A percentile compares a stretch with the other conserved stretches of the same genome.
Conservation (phyloP, 2,329 filamentous ascomycete genomes). For the Trichoderma oligosporum region DNA sequence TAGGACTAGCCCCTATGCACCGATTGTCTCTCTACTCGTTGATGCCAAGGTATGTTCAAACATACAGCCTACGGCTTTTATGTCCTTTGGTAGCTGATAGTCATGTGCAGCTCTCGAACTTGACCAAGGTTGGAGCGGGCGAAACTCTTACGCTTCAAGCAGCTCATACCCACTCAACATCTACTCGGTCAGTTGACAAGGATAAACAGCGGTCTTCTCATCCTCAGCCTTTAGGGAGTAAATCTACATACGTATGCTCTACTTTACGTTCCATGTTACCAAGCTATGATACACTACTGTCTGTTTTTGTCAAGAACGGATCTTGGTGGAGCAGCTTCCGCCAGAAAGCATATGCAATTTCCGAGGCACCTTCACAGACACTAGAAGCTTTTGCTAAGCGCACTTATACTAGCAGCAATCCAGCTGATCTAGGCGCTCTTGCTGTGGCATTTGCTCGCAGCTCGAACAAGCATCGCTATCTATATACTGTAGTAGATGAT, state of each 20-base stretch:
- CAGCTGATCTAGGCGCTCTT: slow-evolving; percentile 39
- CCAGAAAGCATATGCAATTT: slow-evolving; percentile 39
- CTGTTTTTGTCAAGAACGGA: slow-evolving; percentile 28
- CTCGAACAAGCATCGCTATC: slow-evolving; percentile 27
- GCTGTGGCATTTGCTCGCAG: slow-evolving; percentile 36
- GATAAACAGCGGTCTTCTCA: background rate
- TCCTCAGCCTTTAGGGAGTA: background rate
- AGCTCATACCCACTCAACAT: background rate
- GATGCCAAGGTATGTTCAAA: slow-evolving; percentile 10
- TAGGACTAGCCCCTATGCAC: background rate
- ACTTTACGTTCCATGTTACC: slow-evolving; percentile 23
- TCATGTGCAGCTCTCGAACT: background rate
- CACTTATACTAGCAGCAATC: slow-evolving; percentile 34
- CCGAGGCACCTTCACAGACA: slow-evolving; percentile 27
- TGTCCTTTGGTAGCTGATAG: background rate
- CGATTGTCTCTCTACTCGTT: slow-evolving; percentile 10
- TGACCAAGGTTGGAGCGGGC: background rate
- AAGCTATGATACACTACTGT: slow-evolving; percentile 22
- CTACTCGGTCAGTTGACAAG: background rate
- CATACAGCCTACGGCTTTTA: background rate
- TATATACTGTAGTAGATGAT: slow-evolving; percentile 37
- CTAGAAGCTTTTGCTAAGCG: slow-evolving; percentile 36
- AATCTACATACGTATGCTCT: slow-evolving; percentile 15
- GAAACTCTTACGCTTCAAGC: background rate
- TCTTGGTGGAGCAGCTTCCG: slow-evolving; percentile 41